Evolutionary conservation across 495 filamentous ascomycete species (phyloP), one percentile per base, ranked within the genome.

Genomic region (Schizothecium vesticola): DNA sequence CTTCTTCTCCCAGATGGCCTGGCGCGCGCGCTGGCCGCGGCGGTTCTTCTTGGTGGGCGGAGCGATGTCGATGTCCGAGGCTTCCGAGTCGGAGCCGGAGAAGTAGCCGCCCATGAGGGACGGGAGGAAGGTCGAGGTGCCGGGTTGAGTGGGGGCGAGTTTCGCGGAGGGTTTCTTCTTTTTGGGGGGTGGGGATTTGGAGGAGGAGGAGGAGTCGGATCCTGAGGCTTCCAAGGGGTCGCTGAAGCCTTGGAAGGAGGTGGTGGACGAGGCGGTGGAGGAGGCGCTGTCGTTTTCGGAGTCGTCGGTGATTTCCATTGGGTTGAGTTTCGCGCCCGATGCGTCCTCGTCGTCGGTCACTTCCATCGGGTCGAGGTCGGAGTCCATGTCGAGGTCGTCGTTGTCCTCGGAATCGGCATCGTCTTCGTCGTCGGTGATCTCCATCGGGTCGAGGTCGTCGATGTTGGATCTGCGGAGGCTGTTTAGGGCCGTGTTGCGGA

Each of bases 1-100:
- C 75, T 97, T 97, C 82, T 96, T 94, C 82, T 97, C 94, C 90
- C 90, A 93, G 61, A 97, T 84, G 10, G 88, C 86, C 51, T 92
- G 90, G 13, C 95, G 87, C 9, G 92, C 94, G 65, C 90, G 89
- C 77, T 99, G 95, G 12, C 95, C 95, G 74, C 90, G 88, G 28
- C 95, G 85, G 78, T 99, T 98, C 78, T 94, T 97, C 76, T 99
- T 97, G 77, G 94, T 97, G 57, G 82, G 79, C 8, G 76, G 67
- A 6, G 82, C 82, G 10, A 75, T 76, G 21, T 80, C 85, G 16
- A 86, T 73, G 63, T 89, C 89, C 1, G 86, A 81, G 13, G 80
- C 74, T 59, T 67, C 78, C 5, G 83, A 83, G 70, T 94, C 93
- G 3, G 92, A 94, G 70, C 93, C 95, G 21, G 94, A 97, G 78